Evolutionary conservation across 2,329 filamentous ascomycete species (phyloP).

Genomic region (Aspergillus pseudoviridinutans): DNA sequence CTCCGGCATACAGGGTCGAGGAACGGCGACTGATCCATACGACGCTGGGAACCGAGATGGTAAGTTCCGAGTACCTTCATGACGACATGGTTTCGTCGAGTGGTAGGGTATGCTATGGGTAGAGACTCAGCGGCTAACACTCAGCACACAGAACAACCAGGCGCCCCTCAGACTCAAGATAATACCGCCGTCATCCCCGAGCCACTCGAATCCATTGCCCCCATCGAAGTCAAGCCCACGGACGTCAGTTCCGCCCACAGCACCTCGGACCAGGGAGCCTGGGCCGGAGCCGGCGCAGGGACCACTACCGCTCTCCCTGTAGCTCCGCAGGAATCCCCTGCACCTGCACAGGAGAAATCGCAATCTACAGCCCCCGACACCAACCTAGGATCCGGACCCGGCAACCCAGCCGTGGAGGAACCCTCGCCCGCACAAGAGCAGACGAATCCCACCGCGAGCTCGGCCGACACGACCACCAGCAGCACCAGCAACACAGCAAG

Average conservation of each 20-base stretch:
- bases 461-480: neutral
- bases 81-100: neutral
- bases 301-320: neutral
- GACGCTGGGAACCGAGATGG: slow-evolving; percentile 72
- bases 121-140: neutral
- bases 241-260: slow-evolving; percentile 1
- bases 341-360: neutral
- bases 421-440: neutral
- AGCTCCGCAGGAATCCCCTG: neutral
- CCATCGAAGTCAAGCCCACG: slow-evolving; percentile 10
- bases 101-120: neutral
- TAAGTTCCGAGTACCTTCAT: slow-evolving; percentile 26
- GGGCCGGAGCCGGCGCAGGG: no score
- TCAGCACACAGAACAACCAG: slow-evolving; percentile 24
- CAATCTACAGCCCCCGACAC: neutral
- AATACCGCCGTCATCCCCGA: slow-evolving; percentile 22
- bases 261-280: slow-evolving; percentile 3
- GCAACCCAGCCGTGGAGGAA: neutral
- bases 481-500: neutral
- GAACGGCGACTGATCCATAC: slow-evolving; percentile 66
- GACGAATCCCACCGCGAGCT: neutral
- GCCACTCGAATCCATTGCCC: slow-evolving; percentile 3
- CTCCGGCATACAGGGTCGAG: slow-evolving; percentile 65
- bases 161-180: slow-evolving; percentile 14
- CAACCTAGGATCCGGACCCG: neutral